Conservation (phyloP, 164 flowering plant species). For the Annona cherimola region DNA sequence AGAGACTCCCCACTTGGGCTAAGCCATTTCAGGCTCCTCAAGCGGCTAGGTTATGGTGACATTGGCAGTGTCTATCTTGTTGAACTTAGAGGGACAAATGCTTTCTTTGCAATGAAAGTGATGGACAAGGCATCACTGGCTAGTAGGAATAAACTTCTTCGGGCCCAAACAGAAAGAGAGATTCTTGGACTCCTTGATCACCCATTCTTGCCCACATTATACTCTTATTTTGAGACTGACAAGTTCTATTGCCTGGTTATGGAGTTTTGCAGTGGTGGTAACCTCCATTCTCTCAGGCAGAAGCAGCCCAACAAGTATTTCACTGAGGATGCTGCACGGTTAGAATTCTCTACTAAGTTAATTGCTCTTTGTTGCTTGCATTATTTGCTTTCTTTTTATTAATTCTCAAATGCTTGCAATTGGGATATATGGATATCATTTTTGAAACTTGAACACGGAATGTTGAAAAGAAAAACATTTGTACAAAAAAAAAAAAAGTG, state of each 20-base stretch:
- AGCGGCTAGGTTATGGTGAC: slow-evolving; percentile 79
- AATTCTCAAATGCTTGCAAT: not conserved
- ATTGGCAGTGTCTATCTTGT: slow-evolving; percentile 77
- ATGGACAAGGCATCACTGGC: slow-evolving; percentile 76
- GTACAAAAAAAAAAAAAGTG: not conserved
- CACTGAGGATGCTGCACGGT: slow-evolving; percentile 72
- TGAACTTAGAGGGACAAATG: slow-evolving; percentile 54
- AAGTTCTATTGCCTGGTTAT: slow-evolving; percentile 76
- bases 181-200: slow-evolving; percentile 73
- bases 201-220: slow-evolving; percentile 74
- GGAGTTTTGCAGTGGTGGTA: slow-evolving; percentile 86
- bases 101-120: slow-evolving; percentile 72
- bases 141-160: slow-evolving; percentile 58
- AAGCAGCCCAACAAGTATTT: slow-evolving; percentile 72
- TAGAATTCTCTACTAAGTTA: not conserved
- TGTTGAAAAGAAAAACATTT: not conserved
- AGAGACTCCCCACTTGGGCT: slow-evolving; percentile 49
- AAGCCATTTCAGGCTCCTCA: slow-evolving; percentile 59
- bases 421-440: not conserved
- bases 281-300: slow-evolving; percentile 72
- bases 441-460: not conserved
- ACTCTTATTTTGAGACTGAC: slow-evolving; percentile 69
- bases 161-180: slow-evolving; percentile 76
- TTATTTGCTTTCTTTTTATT: not conserved
- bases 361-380: not conserved